These are phyloP conservation scores for Ophryocystis elektroscirrha DNA, from an alignment of 169 alveolate species.

Conservation along the genomic window DNA sequence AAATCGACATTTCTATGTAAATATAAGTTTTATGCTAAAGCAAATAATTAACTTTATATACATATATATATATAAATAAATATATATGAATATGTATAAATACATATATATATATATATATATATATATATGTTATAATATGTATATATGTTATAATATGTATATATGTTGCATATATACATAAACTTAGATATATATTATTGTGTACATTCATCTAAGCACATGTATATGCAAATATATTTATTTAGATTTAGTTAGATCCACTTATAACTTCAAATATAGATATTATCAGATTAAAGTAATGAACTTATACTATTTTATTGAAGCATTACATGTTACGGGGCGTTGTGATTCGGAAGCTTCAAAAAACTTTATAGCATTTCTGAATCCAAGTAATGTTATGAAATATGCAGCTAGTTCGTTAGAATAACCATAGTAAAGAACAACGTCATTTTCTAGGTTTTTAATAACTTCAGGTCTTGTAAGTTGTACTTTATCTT, in stretches of 20 bases:
- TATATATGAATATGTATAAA: too few species aligned
- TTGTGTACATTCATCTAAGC: conserved; percentile 1
- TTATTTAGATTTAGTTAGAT: neutral
- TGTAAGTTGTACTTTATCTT: neutral
- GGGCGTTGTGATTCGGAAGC: too few species aligned
- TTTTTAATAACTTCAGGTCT: conserved; percentile 22
- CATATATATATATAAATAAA: conserved; percentile 1
- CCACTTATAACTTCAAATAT: neutral
- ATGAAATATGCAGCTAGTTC: conserved; percentile 54
- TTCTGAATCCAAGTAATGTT: conserved; percentile 51
- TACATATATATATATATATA: neutral
- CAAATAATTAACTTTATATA: conserved; percentile 44
- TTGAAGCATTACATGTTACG: too few species aligned
- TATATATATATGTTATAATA: neutral
- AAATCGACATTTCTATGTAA: conserved; percentile 36
- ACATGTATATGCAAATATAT: neutral
- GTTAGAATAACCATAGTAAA: conserved; percentile 52
- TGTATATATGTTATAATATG: neutral
- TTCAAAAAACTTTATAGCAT: neutral
- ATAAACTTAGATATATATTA: neutral
- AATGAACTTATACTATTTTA: too few species aligned
- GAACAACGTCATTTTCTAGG: conserved; percentile 37
- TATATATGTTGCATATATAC: too few species aligned
- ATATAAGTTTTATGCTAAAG: conserved; percentile 59
- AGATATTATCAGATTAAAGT: too few species aligned